Evolutionary conservation across 495 filamentous ascomycete genomes (phyloP).

Genomic region (Pseudotulostoma volvatum): DNA sequence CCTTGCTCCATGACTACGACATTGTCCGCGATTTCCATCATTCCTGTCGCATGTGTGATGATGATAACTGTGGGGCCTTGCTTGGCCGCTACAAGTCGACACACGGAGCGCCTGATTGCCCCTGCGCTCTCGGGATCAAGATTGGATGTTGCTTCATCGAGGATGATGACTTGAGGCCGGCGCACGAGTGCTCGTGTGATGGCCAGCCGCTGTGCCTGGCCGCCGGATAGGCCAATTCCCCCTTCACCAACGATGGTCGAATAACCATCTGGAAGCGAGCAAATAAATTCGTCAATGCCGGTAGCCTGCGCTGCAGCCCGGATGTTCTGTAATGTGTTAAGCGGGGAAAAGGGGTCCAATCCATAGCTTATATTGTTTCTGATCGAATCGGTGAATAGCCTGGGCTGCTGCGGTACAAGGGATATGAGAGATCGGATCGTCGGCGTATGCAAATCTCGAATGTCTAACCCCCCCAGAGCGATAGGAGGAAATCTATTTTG

Average conservation of each 20-base stretch:
- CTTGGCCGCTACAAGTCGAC: conserved; percentile 20
- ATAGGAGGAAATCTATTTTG: conserved; percentile 20
- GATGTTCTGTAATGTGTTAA: conserved; percentile 25
- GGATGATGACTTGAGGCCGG: conserved; percentile 50
- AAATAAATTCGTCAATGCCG: conserved; percentile 68
- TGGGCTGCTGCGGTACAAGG: conserved; percentile 61
- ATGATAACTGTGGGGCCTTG: conserved; percentile 39
- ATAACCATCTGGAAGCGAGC: conserved; percentile 56
- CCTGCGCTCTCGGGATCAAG: conserved; percentile 58
- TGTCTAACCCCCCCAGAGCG: conserved; percentile 38
- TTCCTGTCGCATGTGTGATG: conserved; percentile 63
- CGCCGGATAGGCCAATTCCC: conserved; percentile 58
- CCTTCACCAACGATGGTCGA: conserved; percentile 62
- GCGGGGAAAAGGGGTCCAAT: conserved; percentile 25
- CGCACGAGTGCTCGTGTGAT: conserved; percentile 70
- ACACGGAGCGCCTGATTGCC: conserved; percentile 47
- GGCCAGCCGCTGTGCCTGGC: conserved; percentile 67
- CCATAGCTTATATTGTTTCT: conserved; percentile 73
- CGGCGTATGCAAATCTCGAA: conserved; percentile 39
- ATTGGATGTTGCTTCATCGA: conserved; percentile 79
- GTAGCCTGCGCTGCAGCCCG: conserved; percentile 46
- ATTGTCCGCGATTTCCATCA: conserved; percentile 64
- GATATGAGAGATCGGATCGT: conserved; percentile 52
- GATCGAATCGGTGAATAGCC: conserved; percentile 61
- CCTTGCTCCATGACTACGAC: conserved; percentile 58